These are phyloP conservation scores for Cadophora luteo-olivacea DNA, from an alignment of 2,329 filamentous ascomycete genomes.

Conservation along the genomic window DNA sequence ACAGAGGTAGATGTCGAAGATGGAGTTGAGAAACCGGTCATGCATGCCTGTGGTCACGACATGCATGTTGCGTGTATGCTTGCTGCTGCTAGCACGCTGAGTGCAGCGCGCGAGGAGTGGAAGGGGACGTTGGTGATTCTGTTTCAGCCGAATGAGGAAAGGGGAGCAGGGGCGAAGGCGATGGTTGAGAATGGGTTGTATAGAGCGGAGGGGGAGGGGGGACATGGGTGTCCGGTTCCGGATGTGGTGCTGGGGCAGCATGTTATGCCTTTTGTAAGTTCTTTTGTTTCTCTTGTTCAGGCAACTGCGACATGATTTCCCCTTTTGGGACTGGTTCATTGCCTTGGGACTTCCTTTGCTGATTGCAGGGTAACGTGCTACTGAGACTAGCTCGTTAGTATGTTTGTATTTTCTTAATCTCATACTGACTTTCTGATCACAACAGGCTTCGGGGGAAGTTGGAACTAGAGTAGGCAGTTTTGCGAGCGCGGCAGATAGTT, in stretches of 20 bases:
- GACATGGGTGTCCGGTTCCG: constrained; percentile 56
- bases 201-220: constrained; percentile 34
- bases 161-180: constrained; percentile 60
- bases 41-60: constrained; percentile 75
- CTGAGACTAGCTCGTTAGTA: no score
- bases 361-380: no score
- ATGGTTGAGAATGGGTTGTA: constrained; percentile 69
- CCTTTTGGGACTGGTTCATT: no score
- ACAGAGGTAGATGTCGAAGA: constrained; percentile 45
- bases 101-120: constrained; percentile 55
- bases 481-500: constrained; percentile 46
- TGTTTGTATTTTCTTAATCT: no score
- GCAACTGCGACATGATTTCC: no score
- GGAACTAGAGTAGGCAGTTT: constrained; percentile 45
- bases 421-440: not conserved
- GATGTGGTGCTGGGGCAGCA: constrained; percentile 62
- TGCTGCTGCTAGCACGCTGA: constrained; percentile 58
- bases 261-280: constrained; percentile 49
- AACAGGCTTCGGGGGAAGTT: constrained; percentile 44
- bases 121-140: constrained; percentile 67
- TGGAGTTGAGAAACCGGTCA: constrained; percentile 60
- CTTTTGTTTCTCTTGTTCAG: no score
- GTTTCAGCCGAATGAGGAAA: constrained; percentile 73
- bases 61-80: constrained; percentile 67
- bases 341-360: no score